A percentile compares a stretch with the other conserved stretches of the same genome.
Evolutionary conservation across 257 asterid genomes (phyloP).

Genomic region (Przewalskia tangutica): DNA sequence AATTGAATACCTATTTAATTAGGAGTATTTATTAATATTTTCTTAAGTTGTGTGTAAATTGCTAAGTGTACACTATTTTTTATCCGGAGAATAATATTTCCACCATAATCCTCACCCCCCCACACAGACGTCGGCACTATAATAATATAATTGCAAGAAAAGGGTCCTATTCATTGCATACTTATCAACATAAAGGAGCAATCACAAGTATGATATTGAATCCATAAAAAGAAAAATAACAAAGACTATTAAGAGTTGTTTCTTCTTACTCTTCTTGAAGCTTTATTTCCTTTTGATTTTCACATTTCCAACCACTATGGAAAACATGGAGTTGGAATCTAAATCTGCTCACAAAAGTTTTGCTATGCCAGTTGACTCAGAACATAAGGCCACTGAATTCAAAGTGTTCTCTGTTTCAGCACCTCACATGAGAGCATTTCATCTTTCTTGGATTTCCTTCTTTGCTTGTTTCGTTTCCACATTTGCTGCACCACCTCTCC

Average conservation of each 20-base stretch:
- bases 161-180: background rate
- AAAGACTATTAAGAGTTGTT: background rate
- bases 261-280: background rate
- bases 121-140: background rate
- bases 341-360: constrained; percentile 15
- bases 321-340: background rate
- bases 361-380: constrained; percentile 64
- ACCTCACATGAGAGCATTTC: constrained; percentile 87
- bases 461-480: constrained; percentile 80
- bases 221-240: too few species aligned
- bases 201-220: background rate
- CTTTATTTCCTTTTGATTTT: background rate
- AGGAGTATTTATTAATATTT: too few species aligned
- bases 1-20: too few species aligned
- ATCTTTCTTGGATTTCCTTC: constrained; percentile 77
- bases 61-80: too few species aligned
- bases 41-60: too few species aligned
- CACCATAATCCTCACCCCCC: background rate
- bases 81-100: background rate
- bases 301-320: background rate
- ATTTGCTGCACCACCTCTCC: constrained; percentile 77
- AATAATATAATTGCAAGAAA: constrained; percentile 14
- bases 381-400: constrained; percentile 57
- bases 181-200: background rate
- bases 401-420: constrained; percentile 33